Conservation (phyloP, 2,329 filamentous ascomycete species). For the Rhytidhysteron rufulum region DNA sequence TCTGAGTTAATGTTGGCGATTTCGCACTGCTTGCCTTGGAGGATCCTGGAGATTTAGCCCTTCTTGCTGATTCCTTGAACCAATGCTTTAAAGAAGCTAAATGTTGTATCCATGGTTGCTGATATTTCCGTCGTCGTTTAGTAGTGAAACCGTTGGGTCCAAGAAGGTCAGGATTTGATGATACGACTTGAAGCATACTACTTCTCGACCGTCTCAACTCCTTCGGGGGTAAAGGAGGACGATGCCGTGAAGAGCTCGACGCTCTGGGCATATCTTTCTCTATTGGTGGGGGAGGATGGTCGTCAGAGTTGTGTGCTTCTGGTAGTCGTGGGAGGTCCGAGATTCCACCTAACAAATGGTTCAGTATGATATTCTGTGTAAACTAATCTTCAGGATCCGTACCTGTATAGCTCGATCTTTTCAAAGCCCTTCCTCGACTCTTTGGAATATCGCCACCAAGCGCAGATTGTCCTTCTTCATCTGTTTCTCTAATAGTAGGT, state of each 20-base stretch:
- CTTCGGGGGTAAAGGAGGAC: constrained; percentile 81
- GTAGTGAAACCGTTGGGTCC: constrained; percentile 54
- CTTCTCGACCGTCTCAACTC: constrained; percentile 71
- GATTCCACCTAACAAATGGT: constrained; percentile 35
- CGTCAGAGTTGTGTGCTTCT: constrained; percentile 50
- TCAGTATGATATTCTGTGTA: constrained; percentile 37
- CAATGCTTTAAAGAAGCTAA: constrained; percentile 67
- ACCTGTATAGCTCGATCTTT: constrained; percentile 57
- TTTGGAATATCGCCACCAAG: constrained; percentile 56
- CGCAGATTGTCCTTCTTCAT: constrained; percentile 63
- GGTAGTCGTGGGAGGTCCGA: constrained; percentile 75
- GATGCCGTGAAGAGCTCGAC: constrained; percentile 70
- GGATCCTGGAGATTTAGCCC: constrained; percentile 31
- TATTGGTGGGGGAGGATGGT: constrained; percentile 66
- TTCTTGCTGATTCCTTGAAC: constrained; percentile 59
- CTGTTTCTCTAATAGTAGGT: constrained; percentile 70
- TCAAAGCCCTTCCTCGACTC: constrained; percentile 71
- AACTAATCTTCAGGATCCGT: constrained; percentile 2
- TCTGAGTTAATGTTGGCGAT: constrained; percentile 28
- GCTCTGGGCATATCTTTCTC: constrained; percentile 77
- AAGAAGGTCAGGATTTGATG: constrained; percentile 61
- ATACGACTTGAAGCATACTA: constrained; percentile 83
- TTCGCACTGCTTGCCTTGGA: constrained; percentile 29
- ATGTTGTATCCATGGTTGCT: constrained; percentile 63
- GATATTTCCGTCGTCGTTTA: constrained; percentile 54